phyloP scores from a whole-genome alignment of 2,329 filamentous ascomycete species.

The Alternaria brassicicola region DNA sequence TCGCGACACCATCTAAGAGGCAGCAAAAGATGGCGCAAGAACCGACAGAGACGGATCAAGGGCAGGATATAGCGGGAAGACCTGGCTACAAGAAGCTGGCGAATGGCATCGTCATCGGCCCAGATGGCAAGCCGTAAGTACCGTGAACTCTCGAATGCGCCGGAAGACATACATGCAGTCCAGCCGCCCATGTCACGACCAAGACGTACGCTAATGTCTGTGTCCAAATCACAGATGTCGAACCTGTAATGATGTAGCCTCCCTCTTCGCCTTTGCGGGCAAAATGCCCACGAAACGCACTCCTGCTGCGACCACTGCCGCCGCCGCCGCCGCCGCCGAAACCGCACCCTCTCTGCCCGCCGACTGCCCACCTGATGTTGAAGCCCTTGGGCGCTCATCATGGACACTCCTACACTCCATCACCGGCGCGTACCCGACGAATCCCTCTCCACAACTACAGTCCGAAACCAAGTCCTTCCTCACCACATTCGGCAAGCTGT shows the following conservation, averaged over 20 bases:
- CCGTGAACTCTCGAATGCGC: conserved; percentile 21
- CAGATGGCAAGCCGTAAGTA: conserved; percentile 83
- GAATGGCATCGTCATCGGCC: conserved; percentile 75
- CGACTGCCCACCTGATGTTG: conserved; percentile 91
- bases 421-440: conserved; percentile 80
- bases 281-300: conserved; percentile 40
- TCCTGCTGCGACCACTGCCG: conserved; percentile 25
- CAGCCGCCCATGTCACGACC: background rate
- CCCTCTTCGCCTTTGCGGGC: conserved; percentile 64
- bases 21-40: conserved; percentile 29
- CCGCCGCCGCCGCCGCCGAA: conserved; percentile 41
- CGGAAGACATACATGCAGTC: conserved; percentile 1
- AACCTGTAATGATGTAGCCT: conserved; percentile 67
- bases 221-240: conserved; percentile 63
- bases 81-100: conserved; percentile 62
- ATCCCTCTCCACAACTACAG: conserved; percentile 72
- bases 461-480: conserved; percentile 79
- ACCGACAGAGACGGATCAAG: conserved; percentile 29
- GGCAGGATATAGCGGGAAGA: conserved; percentile 32
- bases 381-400: conserved; percentile 80
- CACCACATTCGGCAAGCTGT: conserved; percentile 79
- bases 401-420: conserved; percentile 96
- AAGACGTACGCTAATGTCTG: conserved; percentile 1
- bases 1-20: background rate
- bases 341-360: conserved; percentile 49